These are phyloP conservation scores for Drechslerella stenobrocha DNA, from an alignment of 2,329 filamentous ascomycete genomes.

Conservation along the genomic window DNA sequence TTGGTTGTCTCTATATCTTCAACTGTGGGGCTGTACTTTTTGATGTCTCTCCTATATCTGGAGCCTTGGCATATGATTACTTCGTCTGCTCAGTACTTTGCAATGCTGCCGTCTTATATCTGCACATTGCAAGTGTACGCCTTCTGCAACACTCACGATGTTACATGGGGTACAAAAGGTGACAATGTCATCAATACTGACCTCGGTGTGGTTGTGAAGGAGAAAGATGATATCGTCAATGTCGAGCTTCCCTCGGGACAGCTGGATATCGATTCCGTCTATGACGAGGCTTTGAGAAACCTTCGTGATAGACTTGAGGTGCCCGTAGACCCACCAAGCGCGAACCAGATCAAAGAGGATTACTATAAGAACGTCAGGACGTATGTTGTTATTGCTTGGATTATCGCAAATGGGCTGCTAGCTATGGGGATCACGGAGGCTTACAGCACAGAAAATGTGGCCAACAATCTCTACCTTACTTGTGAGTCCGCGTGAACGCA, in stretches of 20 bases:
- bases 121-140: conserved; percentile 97
- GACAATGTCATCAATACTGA: conserved; percentile 95
- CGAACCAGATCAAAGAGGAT: conserved; percentile 89
- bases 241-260: conserved; percentile 98
- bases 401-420: conserved; percentile 85
- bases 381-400: conserved; percentile 96
- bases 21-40: conserved; percentile 89
- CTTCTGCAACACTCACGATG: conserved; percentile 98
- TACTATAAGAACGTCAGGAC: conserved; percentile 97
- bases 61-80: conserved; percentile 99
- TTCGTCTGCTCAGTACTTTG: conserved; percentile 85
- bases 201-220: conserved; percentile 78
- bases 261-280: conserved; percentile 95
- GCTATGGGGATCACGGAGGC: conserved; percentile 91
- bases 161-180: conserved; percentile 98
- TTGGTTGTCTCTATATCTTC: conserved; percentile 86
- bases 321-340: conserved; percentile 63
- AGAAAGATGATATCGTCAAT: conserved; percentile 75
- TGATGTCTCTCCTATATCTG: conserved; percentile 94
- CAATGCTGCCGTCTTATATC: conserved; percentile 88
- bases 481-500: conserved; percentile 55
- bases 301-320: conserved; percentile 91
- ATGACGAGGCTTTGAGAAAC: conserved; percentile 94
- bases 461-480: conserved; percentile 83
- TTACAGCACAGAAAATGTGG: conserved; percentile 72